Evolutionary conservation across 306 rosid species (phyloP), one percentile per base, ranked within the genome.

Genomic region (Acacia crassicarpa): DNA sequence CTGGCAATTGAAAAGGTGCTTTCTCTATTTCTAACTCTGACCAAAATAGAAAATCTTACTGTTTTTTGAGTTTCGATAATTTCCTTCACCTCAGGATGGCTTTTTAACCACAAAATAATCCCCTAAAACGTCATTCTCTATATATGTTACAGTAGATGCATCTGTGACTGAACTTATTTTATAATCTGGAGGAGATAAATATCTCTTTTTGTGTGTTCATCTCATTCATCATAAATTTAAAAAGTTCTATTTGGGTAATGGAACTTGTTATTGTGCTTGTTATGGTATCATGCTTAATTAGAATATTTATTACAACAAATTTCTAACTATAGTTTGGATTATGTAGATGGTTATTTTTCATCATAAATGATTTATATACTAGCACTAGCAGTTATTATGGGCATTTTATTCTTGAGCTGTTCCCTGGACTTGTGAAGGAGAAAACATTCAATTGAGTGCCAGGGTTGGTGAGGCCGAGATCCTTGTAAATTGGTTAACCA

Each of bases 261-360:
- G 56, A 15, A 38, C 20, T 30, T 45, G 46, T 46, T 78, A 6
- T 72, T 23, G 22, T 77, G 62, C 62, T 82, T 75, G 70, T 75
- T 12, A 16, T 76, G 56, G 32, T 76, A 62, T 80, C 67, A 53
- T 51, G 71, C 69, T 70, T 80, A 71, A 58, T 69, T 58, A 35
- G 56, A 70, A 48, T 44, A 69, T 56, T 48, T 38, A 43, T 40
- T 61, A 69, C 23, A 46, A 10, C 53, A 59, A 23, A 23, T 32
- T 23, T n/a, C 27, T 67, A 33, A 44, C 20, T 3, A 22, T 74
- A 56, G 35, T 19, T 81, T 75, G 48, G 48, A 44, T 44, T 44
- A 13, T 44, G 14, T 44, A 9, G 48, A 44, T 44, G 48, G 48
- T 44, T 44, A 44, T 44, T 44, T 44, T 44, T 44, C 13, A 44